Evolutionary conservation across 768 basidiomycete genomes (phyloP).

Genomic region (Boletus eberwhitei): DNA sequence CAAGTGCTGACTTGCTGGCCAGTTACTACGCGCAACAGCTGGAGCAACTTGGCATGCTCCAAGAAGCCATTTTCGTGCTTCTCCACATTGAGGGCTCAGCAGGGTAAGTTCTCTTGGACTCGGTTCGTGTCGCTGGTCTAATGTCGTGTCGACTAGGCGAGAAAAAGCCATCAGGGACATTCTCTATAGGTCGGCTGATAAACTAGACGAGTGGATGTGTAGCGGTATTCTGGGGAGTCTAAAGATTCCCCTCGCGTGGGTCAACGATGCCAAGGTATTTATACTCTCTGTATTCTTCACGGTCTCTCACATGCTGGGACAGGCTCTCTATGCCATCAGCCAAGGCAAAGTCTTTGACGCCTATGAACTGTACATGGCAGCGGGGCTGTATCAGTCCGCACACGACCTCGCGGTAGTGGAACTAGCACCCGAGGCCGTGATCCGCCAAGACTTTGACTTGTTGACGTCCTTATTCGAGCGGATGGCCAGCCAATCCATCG

Average conservation of each 20-base stretch:
- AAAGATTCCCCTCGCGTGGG: conserved; percentile 80
- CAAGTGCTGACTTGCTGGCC: conserved; percentile 78
- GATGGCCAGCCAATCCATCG: conserved; percentile 55
- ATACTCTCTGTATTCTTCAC: not conserved
- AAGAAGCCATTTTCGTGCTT: conserved; percentile 85
- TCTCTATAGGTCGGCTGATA: conserved; percentile 62
- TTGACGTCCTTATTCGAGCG: conserved; percentile 65
- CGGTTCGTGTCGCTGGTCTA: not conserved
- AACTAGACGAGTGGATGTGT: conserved; percentile 69
- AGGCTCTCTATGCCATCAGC: conserved; percentile 68
- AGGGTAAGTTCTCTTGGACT: conserved; percentile 51
- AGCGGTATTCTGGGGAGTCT: conserved; percentile 72
- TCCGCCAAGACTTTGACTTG: conserved; percentile 53
- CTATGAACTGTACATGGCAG: conserved; percentile 72
- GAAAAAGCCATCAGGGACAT: conserved; percentile 80
- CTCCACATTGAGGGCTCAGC: conserved; percentile 79
- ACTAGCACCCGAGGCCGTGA: conserved; percentile 83
- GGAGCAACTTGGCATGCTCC: conserved; percentile 75
- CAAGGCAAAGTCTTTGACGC: conserved; percentile 64
- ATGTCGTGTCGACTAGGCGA: conserved; percentile 51
- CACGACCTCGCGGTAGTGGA: conserved; percentile 84
- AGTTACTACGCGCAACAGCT: conserved; percentile 85
- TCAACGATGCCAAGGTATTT: conserved; percentile 83
- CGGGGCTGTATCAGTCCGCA: conserved; percentile 67
- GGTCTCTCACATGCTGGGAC: conserved; percentile 2